phyloP scores from a whole-genome alignment of 371 early-diverging fungal genomes.

The Mucor saturninus region DNA sequence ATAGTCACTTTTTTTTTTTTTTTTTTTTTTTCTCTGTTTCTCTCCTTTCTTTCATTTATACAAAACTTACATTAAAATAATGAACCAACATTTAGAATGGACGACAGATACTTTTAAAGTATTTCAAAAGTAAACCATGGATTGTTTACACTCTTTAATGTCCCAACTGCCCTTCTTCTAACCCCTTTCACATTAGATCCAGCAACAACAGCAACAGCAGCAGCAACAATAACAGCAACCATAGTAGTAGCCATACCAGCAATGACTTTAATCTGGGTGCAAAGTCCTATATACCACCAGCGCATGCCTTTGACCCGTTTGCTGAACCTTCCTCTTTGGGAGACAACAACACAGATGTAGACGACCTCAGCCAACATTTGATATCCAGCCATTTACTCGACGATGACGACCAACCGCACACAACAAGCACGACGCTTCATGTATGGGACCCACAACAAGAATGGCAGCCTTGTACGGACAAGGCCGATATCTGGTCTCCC shows the following conservation, averaged over 20 bases:
- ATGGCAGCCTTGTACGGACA: conserved; percentile 3
- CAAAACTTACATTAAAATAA: conserved; percentile 6
- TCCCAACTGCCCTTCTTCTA: too few relatives aligned
- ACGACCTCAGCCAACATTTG: conserved; percentile 17
- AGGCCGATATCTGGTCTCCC: conserved; percentile 17
- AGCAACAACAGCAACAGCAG: too few relatives aligned
- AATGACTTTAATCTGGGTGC: conserved; percentile 5
- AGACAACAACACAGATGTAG: conserved; percentile 2
- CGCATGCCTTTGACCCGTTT: conserved; percentile 18
- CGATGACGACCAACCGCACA: conserved; percentile 10
- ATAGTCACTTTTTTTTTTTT: not conserved
- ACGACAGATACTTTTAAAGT: conserved; percentile 10
- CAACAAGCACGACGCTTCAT: not conserved
- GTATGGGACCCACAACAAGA: conserved; percentile 7
- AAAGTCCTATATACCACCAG: conserved; percentile 14
- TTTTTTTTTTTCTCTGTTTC: not conserved
- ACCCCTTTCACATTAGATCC: too few relatives aligned
- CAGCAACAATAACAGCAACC: too few relatives aligned
- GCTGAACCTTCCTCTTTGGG: not conserved
- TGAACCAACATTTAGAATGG: conserved; percentile 16
- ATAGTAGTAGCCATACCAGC: not conserved
- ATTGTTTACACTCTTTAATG: too few relatives aligned
- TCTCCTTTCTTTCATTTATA: not conserved
- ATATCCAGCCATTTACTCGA: conserved; percentile 24
- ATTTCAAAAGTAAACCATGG: conserved; percentile 14